Conservation (phyloP, 805 yeast genomes). For the Alloascoidea hylecoeti region DNA sequence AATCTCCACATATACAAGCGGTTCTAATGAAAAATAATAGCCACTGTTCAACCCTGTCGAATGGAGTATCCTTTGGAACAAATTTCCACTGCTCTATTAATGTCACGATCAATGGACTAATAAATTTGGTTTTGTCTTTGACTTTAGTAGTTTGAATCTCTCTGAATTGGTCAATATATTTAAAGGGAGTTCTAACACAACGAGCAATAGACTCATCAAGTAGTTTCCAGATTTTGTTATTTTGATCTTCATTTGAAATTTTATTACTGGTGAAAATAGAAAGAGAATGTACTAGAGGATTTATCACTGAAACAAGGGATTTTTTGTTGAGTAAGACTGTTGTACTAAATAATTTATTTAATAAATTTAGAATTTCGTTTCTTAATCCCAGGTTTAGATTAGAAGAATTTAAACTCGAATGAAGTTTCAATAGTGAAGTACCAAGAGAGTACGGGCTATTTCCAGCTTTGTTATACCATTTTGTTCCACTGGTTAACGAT, state of each 20-base stretch:
- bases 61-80: slow-evolving; percentile 19
- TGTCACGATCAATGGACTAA: slow-evolving; percentile 45
- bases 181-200: slow-evolving; percentile 64
- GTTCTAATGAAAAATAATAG: slow-evolving; percentile 30
- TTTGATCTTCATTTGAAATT: slow-evolving; percentile 6
- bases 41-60: slow-evolving; percentile 28
- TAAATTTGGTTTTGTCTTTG: slow-evolving; percentile 14
- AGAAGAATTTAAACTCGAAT: slow-evolving; percentile 19
- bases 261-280: slow-evolving; percentile 6
- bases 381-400: slow-evolving; percentile 14
- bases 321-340: slow-evolving; percentile 40
- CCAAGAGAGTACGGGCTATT: slow-evolving; percentile 43
- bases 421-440: slow-evolving; percentile 46
- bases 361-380: slow-evolving; percentile 30
- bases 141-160: slow-evolving; percentile 5
- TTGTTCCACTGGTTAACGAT: slow-evolving; percentile 33
- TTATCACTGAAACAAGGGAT: slow-evolving; percentile 37
- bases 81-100: slow-evolving; percentile 60
- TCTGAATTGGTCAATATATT: slow-evolving; percentile 52
- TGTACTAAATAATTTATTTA: slow-evolving; percentile 32
- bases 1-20: slow-evolving; percentile 46
- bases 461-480: slow-evolving; percentile 63
- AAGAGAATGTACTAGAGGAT: slow-evolving; percentile 38
- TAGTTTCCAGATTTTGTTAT: slow-evolving; percentile 36
- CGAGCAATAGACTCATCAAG: slow-evolving; percentile 70